Evolutionary conservation across 2,329 filamentous ascomycete genomes (phyloP).

Genomic region (Sclerotinia nivalis): DNA sequence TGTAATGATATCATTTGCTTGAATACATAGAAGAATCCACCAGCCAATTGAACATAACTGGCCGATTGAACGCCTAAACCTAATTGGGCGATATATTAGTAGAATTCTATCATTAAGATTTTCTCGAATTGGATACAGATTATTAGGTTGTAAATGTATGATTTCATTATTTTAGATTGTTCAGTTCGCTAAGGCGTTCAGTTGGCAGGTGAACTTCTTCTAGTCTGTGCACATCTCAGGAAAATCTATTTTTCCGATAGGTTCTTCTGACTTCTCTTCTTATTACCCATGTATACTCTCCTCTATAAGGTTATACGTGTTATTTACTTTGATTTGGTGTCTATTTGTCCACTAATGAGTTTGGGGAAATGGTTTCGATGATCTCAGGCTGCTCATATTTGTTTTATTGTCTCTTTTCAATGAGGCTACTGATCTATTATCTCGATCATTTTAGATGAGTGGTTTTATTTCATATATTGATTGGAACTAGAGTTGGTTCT

Average conservation of each 20-base stretch:
- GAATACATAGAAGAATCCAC: no score
- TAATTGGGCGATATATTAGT: no score
- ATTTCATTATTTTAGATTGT: no score
- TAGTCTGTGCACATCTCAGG: not conserved
- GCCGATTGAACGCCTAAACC: no score
- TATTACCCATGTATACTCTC: not conserved
- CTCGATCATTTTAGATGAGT: not conserved
- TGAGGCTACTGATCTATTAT: not conserved
- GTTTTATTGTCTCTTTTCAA: not conserved
- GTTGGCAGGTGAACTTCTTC: not conserved
- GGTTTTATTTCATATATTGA: not conserved
- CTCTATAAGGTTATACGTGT: no score
- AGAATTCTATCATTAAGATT: no score
- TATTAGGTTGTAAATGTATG: no score
- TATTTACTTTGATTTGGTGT: not conserved
- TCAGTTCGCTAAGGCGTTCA: no score
- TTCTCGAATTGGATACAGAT: no score
- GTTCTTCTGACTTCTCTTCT: conserved; percentile 4
- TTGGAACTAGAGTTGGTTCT: not conserved
- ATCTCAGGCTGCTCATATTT: not conserved
- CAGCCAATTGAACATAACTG: no score
- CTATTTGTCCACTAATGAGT: no score
- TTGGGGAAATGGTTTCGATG: not conserved
- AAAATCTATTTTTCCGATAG: conserved; percentile 11
- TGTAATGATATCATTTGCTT: no score